phyloP scores from a whole-genome alignment of 176 grass and related monocot genomes.

The Oryza brachyantha region DNA sequence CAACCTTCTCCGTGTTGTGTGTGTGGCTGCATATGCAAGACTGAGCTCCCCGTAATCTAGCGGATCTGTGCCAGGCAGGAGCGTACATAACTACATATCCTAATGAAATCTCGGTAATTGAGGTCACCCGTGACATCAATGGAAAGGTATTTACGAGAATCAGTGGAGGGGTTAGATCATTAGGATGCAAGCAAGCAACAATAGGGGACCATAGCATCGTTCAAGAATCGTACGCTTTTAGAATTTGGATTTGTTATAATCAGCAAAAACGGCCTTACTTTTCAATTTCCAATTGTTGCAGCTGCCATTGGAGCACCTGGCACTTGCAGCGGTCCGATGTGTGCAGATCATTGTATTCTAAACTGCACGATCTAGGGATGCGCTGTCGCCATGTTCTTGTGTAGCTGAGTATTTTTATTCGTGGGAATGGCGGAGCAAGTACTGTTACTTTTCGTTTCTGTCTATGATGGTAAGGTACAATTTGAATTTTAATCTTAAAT shows the following conservation, averaged over 20 bases:
- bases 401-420: not conserved
- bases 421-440: not conserved
- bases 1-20: not conserved
- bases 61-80: not conserved
- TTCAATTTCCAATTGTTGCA: not conserved
- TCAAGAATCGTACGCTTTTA: conserved; percentile 26
- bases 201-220: conserved; percentile 36
- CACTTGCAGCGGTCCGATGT: not conserved
- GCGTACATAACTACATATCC: not conserved
- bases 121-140: conserved; percentile 65
- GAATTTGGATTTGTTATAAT: not conserved
- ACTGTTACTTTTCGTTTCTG: no score
- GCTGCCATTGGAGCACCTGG: not conserved
- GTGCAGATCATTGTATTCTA: not conserved
- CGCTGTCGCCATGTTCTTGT: not conserved
- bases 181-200: not conserved
- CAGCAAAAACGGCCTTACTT: not conserved
- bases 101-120: conserved; percentile 1
- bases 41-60: not conserved
- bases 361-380: not conserved
- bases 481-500: no score
- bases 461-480: no score
- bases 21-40: no score
- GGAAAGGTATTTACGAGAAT: not conserved
- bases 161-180: conserved; percentile 24